phyloP scores from a whole-genome alignment of 2,329 filamentous ascomycete species.

The Alternaria solani region DNA sequence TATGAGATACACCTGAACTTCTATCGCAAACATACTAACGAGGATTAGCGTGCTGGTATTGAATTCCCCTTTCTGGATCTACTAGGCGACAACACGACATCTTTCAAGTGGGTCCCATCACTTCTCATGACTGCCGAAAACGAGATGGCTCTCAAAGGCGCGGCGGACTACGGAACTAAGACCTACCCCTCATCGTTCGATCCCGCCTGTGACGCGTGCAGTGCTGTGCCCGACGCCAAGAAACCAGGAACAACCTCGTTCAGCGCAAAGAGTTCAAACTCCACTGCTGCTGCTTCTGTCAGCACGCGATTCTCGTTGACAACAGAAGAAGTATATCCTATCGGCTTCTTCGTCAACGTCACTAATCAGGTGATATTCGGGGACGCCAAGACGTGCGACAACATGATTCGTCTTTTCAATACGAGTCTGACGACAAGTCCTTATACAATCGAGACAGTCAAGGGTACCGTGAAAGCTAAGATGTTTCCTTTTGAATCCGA shows the following conservation, averaged over 20 bases:
- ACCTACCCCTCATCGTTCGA: conserved; percentile 56
- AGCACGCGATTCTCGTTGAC: conserved; percentile 27
- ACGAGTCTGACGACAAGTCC: conserved; percentile 52
- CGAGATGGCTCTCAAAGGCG: conserved; percentile 55
- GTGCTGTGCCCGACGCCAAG: conserved; percentile 30
- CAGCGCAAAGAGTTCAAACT: conserved; percentile 23
- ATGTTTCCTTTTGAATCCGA: conserved; percentile 42
- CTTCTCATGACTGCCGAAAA: conserved; percentile 58
- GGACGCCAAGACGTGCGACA: conserved; percentile 54
- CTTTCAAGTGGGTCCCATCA: conserved; percentile 61
- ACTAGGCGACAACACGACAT: conserved; percentile 59
- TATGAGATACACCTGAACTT: conserved; percentile 37
- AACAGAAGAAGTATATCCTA: conserved; percentile 43
- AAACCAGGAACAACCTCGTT: conserved; percentile 33
- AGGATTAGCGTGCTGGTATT: conserved; percentile 57
- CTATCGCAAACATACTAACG: not conserved
- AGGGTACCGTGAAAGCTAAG: conserved; percentile 42
- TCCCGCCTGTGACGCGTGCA: conserved; percentile 61
- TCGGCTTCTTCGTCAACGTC: conserved; percentile 59
- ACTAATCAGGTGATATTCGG: conserved; percentile 64
- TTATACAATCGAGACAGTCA: conserved; percentile 45
- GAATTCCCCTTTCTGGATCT: conserved; percentile 66
- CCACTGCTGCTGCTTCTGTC: conserved; percentile 33
- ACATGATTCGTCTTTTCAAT: conserved; percentile 57
- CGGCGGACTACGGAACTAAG: conserved; percentile 57